Evolutionary conservation across 1,284 basidiomycete species (phyloP).

Genomic region (Hemileia vastatrix): DNA sequence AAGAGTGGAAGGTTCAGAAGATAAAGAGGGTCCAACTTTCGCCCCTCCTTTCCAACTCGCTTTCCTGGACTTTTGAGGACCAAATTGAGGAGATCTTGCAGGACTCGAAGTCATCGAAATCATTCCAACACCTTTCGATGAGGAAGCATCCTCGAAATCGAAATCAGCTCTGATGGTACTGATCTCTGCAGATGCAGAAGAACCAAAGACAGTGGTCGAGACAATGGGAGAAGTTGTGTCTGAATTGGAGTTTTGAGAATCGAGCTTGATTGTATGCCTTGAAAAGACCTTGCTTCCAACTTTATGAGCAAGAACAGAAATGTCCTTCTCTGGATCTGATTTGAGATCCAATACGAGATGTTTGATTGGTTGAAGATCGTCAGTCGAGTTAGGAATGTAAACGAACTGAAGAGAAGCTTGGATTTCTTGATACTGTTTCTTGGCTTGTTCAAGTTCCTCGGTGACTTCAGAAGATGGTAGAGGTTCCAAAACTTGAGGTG

Average conservation of each 20-base stretch:
- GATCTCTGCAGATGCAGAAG: constrained; percentile 19
- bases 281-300: not conserved
- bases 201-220: not conserved
- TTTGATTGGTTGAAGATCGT: not conserved
- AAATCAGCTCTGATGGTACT: constrained; percentile 35
- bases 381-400: not conserved
- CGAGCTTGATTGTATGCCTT: not conserved
- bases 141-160: constrained; percentile 23
- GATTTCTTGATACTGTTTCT: not conserved
- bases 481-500: constrained; percentile 22
- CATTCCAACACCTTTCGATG: constrained; percentile 22
- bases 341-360: not conserved
- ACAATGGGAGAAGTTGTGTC: not conserved
- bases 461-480: not conserved
- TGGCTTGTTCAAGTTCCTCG: not conserved
- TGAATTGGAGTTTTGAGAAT: not conserved
- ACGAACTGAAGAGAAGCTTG: not conserved
- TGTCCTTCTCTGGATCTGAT: not conserved
- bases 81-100: not conserved
- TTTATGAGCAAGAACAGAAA: not conserved
- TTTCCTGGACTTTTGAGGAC: constrained; percentile 10
- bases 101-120: constrained; percentile 5
- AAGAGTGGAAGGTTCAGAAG: constrained; percentile 27
- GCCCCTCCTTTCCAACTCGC: constrained; percentile 21
- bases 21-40: constrained; percentile 22